Evolutionary conservation across 192 early-diverging fungal genomes (phyloP), one percentile per base, ranked within the genome.

Genomic region (Cladochytrium replicatum): DNA sequence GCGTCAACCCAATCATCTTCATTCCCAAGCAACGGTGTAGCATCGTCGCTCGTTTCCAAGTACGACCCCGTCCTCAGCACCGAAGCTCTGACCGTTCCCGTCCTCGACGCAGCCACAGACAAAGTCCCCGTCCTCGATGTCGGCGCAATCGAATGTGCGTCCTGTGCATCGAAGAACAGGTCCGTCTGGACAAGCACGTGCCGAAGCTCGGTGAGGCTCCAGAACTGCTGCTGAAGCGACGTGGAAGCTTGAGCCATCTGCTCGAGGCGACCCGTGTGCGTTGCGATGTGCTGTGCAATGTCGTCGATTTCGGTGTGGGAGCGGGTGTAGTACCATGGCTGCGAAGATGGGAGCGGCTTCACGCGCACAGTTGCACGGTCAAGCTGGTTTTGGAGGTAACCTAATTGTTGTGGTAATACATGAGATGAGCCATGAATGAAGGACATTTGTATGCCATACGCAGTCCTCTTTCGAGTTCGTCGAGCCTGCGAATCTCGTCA

Each of bases 401-500:
- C 81, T 83, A 43, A 25, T 8, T 21, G 61, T 1, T 34, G 15
- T 30, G 19, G 21, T 26, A 13, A 17, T 37, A 13, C 17, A 37
- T 13, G 34, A 37, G 34, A 37, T 37, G 13, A 13, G 17, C 17
- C 17, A 13, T 37, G 13, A 37, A 37, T 37, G 17, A 37, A 37
- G 34, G 34, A 17, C 13, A 37, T 13, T 37, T 37, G 13, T 13
- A n/a, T n/a, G 34, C 13, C 80, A 58, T 69, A 79, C 88, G 84
- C 48, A 86, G 67, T 46, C 81, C 81, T 49, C 88, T 78, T 54
- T 89, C 86, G 69, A 91, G 80, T 63, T 91, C 88, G 58, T 91
- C 88, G 30, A 87, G 73, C 32, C 85, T 81, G 57, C 88, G 75
- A 50, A 91, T 88, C 56, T 89, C 84, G 37, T 61, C 74, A 8